A percentile compares a stretch with the other conserved stretches of the same genome.
These are phyloP conservation scores for Uromyces viciae-fabae DNA, from an alignment of 1,284 basidiomycete genomes.

Conservation along the genomic window DNA sequence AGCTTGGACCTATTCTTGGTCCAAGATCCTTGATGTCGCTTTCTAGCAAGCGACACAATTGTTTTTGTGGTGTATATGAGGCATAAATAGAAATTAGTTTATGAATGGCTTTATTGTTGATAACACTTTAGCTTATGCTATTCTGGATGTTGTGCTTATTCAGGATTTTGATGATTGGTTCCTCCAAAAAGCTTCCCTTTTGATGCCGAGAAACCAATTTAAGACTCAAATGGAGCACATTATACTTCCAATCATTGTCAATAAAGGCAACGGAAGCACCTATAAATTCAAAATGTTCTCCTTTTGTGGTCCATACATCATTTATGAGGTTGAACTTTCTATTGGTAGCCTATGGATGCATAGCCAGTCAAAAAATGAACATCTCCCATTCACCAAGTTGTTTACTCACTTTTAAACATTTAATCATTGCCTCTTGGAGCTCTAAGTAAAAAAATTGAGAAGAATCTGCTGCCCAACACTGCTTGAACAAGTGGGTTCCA, in stretches of 20 bases:
- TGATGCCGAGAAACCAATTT: conserved; percentile 5
- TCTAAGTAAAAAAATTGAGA: not conserved
- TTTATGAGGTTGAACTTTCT: not conserved
- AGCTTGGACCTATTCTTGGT: too few relatives aligned
- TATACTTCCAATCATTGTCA: not conserved
- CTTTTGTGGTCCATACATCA: too few relatives aligned
- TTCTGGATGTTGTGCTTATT: not conserved
- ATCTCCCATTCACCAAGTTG: not conserved
- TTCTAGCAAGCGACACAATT: not conserved
- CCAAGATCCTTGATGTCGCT: too few relatives aligned
- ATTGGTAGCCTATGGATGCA: not conserved
- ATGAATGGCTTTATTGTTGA: too few relatives aligned
- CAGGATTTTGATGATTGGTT: not conserved
- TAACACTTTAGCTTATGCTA: not conserved
- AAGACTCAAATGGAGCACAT: not conserved
- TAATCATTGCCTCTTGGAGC: not conserved
- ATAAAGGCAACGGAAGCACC: not conserved
- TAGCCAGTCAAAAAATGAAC: not conserved
- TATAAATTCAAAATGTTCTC: not conserved
- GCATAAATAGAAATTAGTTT: not conserved
- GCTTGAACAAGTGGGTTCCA: not conserved
- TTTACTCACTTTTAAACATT: not conserved
- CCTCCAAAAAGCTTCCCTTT: not conserved
- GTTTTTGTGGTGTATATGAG: not conserved
- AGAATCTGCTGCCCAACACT: not conserved